Percentiles rank a stretch among this genome's conserved stretches.
These are phyloP conservation scores for Saksenaea oblongispora DNA, from an alignment of 371 early-diverging fungal species.

Conservation along the genomic window DNA sequence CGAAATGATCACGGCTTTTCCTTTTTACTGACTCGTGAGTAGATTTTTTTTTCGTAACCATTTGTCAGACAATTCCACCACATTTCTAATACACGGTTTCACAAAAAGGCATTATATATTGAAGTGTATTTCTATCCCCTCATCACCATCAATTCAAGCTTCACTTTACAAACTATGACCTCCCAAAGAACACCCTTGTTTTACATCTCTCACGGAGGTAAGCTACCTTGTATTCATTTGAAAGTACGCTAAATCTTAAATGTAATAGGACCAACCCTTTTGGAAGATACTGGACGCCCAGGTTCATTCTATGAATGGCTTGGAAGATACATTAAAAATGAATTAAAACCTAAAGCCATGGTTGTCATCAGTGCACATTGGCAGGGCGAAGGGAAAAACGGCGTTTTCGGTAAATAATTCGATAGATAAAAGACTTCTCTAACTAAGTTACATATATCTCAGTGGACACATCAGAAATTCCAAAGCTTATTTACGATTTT, in stretches of 20 bases:
- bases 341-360: conserved; percentile 53
- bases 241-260: conserved; percentile 19
- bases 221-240: conserved; percentile 7
- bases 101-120: no score
- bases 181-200: conserved; percentile 35
- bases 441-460: not conserved
- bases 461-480: conserved; percentile 48
- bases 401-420: conserved; percentile 31
- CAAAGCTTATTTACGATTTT: conserved; percentile 67
- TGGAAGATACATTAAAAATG: conserved; percentile 45
- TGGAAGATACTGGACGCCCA: conserved; percentile 50
- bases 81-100: no score
- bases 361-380: conserved; percentile 62
- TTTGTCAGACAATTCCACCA: no score
- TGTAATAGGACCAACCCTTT: conserved; percentile 52
- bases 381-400: conserved; percentile 45
- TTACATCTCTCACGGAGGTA: conserved; percentile 48
- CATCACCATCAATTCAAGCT: no score
- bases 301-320: conserved; percentile 47
- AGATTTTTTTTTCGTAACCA: no score
- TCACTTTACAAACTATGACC: not conserved
- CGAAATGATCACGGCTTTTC: no score
- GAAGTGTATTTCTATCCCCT: no score
- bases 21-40: no score
- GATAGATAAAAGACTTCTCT: not conserved